Evolutionary conservation across 768 basidiomycete species (phyloP), one percentile per base, ranked within the genome.

Genomic region (Lactarius pseudohatsudake): DNA sequence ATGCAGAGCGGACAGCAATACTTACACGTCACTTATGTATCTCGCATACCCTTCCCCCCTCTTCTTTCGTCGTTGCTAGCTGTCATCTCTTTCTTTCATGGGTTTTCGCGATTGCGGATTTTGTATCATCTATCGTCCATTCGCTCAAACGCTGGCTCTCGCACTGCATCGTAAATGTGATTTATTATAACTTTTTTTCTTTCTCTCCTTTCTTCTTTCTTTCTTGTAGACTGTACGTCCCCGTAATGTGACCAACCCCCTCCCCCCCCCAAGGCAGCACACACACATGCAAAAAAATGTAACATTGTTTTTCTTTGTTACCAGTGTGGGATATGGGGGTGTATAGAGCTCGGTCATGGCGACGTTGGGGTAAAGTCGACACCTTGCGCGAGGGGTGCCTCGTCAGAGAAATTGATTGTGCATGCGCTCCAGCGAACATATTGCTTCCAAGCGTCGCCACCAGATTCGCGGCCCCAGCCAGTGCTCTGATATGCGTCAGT

Each of bases 361-460:
- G 20, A 61, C 74, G 78, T 85, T 41, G 82, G 71, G 36, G 83
- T 75, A 77, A 98, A 98, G 70, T 84, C 86, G 67, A 98, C 94
- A 9, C 96, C 96, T 77, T 98, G 96, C 0, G 96, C 96, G 41
- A 98, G 80, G 10, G 92, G 94, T 54, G 93, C 88, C 71, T 88
- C 85, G 75, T 94, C 86, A 47, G 91, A 92, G 78, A 91, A 98
- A 78, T 98, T 98, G 76, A 98, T 79, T 13, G 96, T 97, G 76
- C 92, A 95, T 56, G 90, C 86, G 76, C 89, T 89, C 92, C 92
- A 96, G 60, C 93, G 86, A 47, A 95, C 91, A 72, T 95, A 95
- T 76, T 96, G 92, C 76, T 96, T 95, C 96, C 96, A 98, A n/a
- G 96, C 91, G 77, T 98, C 96, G 61, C 96, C 96, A 45, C 96